Conservation (phyloP, 2,329 filamentous ascomycete genomes). For the Chrysoporthe puriensis region DNA sequence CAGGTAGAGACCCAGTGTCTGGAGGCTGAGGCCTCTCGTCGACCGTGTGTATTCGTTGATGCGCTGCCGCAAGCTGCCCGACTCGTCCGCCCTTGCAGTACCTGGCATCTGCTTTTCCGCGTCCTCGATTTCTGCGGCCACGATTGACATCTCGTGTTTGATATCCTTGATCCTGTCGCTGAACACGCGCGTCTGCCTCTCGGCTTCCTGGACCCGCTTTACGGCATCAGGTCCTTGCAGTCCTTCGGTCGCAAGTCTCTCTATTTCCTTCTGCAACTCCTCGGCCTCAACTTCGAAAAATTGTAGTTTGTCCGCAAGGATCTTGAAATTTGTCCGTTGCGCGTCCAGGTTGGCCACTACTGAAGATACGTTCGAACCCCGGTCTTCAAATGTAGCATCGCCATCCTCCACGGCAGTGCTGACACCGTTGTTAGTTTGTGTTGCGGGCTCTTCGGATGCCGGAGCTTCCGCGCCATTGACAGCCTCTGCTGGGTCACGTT, state of each 20-base stretch:
- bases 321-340: slow-evolving; percentile 41
- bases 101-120: slow-evolving; percentile 34
- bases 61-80: slow-evolving; percentile 33
- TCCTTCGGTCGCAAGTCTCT: slow-evolving; percentile 30
- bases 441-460: slow-evolving; percentile 23
- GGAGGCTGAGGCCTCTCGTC: slow-evolving; percentile 61
- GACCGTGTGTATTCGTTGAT: slow-evolving; percentile 59
- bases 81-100: slow-evolving; percentile 20
- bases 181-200: slow-evolving; percentile 38
- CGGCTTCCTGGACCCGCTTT: slow-evolving; percentile 33
- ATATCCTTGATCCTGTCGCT: slow-evolving; percentile 40
- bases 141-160: slow-evolving; percentile 40
- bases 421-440: slow-evolving; percentile 20
- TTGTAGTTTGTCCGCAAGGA: slow-evolving; percentile 39
- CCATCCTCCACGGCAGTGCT: neutral
- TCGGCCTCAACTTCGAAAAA: slow-evolving; percentile 38
- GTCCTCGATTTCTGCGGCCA: slow-evolving; percentile 44
- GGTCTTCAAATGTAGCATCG: neutral
- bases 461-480: slow-evolving; percentile 27
- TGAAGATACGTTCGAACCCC: slow-evolving; percentile 26
- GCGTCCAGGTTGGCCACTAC: slow-evolving; percentile 33
- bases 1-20: slow-evolving; percentile 58
- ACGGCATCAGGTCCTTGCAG: slow-evolving; percentile 26
- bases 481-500: slow-evolving; percentile 24
- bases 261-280: slow-evolving; percentile 38